Base-by-base conservation (phyloP, 129 eudicot genomes). In the Dittrichia graveolens region DNA sequence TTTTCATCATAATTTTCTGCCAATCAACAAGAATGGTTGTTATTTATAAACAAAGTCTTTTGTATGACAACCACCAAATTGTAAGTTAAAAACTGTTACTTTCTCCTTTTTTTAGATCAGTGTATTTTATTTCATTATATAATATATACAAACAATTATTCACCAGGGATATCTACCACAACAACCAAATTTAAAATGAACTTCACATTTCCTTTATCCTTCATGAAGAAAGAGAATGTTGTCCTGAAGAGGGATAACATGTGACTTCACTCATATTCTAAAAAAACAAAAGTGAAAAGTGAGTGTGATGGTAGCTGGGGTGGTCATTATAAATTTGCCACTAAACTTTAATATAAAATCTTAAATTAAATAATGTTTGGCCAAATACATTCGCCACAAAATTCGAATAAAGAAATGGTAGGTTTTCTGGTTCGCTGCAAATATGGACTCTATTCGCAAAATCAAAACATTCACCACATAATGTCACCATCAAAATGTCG, bases 111-210 rank as follows among this genome's bases (percentile, higher is more conserved):
- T 64, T 3, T 35, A 9, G 44, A 19, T 65, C 31, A 24, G 67
- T 65, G n/a, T 6, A 6, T 67, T 44, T 43, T 35, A 12, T 55
- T 55, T 65, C 73, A 34, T 34, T 9, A 14, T 10, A 49, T 39
- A 24, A 40, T 15, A 18, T 34, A 38, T 48, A 43, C 18, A 14
- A 19, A 53, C 13, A 54, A 52, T 39, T 52, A 2, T 54, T 9
- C 16, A 61, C 60, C 14, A 73, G 12, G 13, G 40, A 61, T 52
- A 53, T 63, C 13, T 56, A 72, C 24, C 39, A 43, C 39, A 42
- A 54, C 57, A 54, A 74, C 45, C 78, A 61, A 13, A 16, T 8
- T 31, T 67, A 56, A 35, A 44, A 58, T 19, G 7, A 74, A 74
- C 19, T 37, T 41, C 72, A 75, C 56, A 11, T 39, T 13, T 74